Conservation (phyloP, 208 protist species). For the Wallacemonas sp. region DNA sequence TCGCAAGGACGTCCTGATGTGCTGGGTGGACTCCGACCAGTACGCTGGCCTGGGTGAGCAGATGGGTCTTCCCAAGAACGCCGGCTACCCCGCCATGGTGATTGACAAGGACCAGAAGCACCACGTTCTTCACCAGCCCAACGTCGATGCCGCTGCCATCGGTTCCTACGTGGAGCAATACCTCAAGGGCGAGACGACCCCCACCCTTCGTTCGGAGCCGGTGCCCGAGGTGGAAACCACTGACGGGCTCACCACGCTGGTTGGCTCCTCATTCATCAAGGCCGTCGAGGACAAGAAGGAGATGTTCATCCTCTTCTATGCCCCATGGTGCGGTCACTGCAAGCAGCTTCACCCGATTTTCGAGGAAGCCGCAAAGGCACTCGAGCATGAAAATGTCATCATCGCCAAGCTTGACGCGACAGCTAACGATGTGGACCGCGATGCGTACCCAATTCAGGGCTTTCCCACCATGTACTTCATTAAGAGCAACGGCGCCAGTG, state of each 20-base stretch:
- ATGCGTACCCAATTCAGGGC: constrained; percentile 46
- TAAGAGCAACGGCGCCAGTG: constrained; percentile 43
- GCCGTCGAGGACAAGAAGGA: constrained; percentile 69
- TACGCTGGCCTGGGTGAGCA: constrained; percentile 59
- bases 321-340: constrained; percentile 97
- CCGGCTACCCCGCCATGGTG: constrained; percentile 76
- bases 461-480: constrained; percentile 91
- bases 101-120: constrained; percentile 53
- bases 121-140: constrained; percentile 49
- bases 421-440: constrained; percentile 51
- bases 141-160: constrained; percentile 43
- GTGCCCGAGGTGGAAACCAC: constrained; percentile 68
- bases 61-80: constrained; percentile 58
- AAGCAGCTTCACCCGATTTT: constrained; percentile 88
- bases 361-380: constrained; percentile 59
- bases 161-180: constrained; percentile 56
- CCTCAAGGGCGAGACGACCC: constrained; percentile 44
- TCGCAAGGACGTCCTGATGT: constrained; percentile 71
- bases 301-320: constrained; percentile 95
- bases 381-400: constrained; percentile 62
- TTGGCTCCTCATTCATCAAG: constrained; percentile 57
- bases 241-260: constrained; percentile 82
- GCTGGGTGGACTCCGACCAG: constrained; percentile 72
- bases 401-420: constrained; percentile 87
- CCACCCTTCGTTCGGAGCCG: constrained; percentile 53